Evolutionary conservation across 768 basidiomycete species (phyloP).

Genomic region (Russula emetica): DNA sequence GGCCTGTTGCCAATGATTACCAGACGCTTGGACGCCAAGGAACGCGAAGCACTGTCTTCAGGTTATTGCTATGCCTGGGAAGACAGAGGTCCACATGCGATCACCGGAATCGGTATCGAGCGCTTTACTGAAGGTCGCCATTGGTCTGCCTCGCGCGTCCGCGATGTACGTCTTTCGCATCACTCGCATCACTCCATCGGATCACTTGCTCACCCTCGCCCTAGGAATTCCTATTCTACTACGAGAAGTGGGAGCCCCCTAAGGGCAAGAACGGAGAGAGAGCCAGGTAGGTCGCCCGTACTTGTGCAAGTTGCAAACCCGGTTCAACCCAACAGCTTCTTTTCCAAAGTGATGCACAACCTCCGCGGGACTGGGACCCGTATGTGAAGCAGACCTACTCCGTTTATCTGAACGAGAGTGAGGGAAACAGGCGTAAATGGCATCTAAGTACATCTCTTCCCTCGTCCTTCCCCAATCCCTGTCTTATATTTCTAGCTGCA

Average conservation of each 20-base stretch:
- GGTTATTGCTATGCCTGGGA: constrained; percentile 89
- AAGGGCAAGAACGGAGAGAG: constrained; percentile 39
- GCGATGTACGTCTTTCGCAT: constrained; percentile 37
- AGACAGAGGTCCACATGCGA: constrained; percentile 74
- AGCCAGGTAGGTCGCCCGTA: constrained; percentile 27
- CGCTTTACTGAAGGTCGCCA: constrained; percentile 78
- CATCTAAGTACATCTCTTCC: constrained; percentile 44
- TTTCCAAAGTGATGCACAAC: constrained; percentile 36
- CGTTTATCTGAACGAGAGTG: constrained; percentile 33
- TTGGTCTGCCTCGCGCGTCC: constrained; percentile 77
- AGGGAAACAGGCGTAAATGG: constrained; percentile 38
- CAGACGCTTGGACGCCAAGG: constrained; percentile 77
- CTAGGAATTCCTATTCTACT: constrained; percentile 55
- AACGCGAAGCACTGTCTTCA: constrained; percentile 57
- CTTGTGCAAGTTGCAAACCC: constrained; percentile 21
- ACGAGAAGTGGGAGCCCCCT: constrained; percentile 44
- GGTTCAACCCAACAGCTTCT: constrained; percentile 16
- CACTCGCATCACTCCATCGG: constrained; percentile 8
- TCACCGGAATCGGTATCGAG: constrained; percentile 81
- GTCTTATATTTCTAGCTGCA: constrained; percentile 48
- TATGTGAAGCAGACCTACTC: constrained; percentile 55
- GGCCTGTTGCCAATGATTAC: constrained; percentile 70
- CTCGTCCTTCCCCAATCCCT: not conserved
- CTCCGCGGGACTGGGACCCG: constrained; percentile 40
- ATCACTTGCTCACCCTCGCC: constrained; percentile 4